Evolutionary conservation across 2,329 filamentous ascomycete genomes (phyloP).

Genomic region (Rhexocercosporidium sp.): DNA sequence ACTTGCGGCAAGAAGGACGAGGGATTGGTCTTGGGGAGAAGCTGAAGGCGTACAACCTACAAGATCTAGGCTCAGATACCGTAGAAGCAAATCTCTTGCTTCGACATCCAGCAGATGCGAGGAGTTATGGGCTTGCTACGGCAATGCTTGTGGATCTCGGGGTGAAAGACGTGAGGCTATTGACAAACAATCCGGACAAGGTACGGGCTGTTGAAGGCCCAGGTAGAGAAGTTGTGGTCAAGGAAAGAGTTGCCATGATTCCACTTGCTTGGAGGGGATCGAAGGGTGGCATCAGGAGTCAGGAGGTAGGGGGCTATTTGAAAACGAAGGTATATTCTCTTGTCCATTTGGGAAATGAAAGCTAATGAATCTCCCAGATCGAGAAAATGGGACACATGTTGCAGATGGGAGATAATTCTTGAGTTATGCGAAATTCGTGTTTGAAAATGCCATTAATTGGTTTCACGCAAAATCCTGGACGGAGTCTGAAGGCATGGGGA

Average conservation of each 20-base stretch:
- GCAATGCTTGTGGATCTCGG: conserved; percentile 91
- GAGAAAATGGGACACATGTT: conserved; percentile 88
- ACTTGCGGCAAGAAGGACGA: conserved; percentile 92
- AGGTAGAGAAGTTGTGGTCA: conserved; percentile 84
- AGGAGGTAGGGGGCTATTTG: conserved; percentile 92
- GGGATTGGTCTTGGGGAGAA: conserved; percentile 96
- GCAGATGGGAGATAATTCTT: conserved; percentile 50
- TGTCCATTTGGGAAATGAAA: neutral
- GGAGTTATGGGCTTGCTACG: conserved; percentile 95
- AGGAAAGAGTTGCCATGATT: conserved; percentile 92
- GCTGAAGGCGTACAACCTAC: conserved; percentile 96
- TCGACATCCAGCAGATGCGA: conserved; percentile 89
- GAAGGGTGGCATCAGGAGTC: conserved; percentile 80
- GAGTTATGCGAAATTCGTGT: neutral
- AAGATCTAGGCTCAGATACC: conserved; percentile 96
- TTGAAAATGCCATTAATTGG: neutral
- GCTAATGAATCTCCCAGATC: conserved; percentile 58
- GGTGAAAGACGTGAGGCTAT: conserved; percentile 74
- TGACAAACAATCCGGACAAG: conserved; percentile 99
- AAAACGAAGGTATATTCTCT: conserved; percentile 79
- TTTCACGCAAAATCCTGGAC: neutral
- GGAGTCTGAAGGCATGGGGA: no score
- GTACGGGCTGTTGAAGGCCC: conserved; percentile 93
- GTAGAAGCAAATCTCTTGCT: conserved; percentile 94
- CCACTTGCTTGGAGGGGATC: conserved; percentile 81